Evolutionary conservation across 371 early-diverging fungal species (phyloP), one percentile per base, ranked within the genome.

Genomic region (Mucor piriformis): DNA sequence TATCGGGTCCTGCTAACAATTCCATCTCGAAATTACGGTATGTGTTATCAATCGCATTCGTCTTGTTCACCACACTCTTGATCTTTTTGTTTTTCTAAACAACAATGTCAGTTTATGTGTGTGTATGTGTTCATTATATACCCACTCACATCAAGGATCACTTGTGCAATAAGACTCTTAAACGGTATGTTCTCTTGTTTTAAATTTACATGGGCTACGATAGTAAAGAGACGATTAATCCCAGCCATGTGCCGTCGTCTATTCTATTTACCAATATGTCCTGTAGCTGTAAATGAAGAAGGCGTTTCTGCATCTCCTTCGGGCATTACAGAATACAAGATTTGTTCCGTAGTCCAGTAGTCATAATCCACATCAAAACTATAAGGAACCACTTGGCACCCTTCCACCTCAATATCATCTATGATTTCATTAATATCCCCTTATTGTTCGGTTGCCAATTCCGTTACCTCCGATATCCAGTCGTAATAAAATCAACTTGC

Each of bases 21-120:
- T 99, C 98, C 96, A 99, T 95, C 63, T 93, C 79, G 75, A 99
- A 98, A 67, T 90, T 92, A 29, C 99, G 88, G 74, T 93, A 99
- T 0, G 93, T 94, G 66, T 90, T 91, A 72, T 99, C 97, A 55
- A 99, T 99, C 29, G 83, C 81, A 67, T 93, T 95, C 16, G 88
- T 85, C 76, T 99, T 99, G 83, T 97, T 98, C 50, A 99, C 97
- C 2, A 99, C 97, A 10, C 93, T 95, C 35, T 79, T 78, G 24
- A 99, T 87, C 33, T 85, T 84, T 24, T 86, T 86, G 72, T 90
- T 91, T 88, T 97, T 98, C 90, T 92, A 65, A 4, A 35, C 38
- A 8, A 13, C 38, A n/a, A 1, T 13, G 1, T 38, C 5, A 38
- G 13, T 10, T 10, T 15, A 7, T 12, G 2, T 37, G 8, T 37